A percentile compares a stretch with the other conserved stretches of the same genome.
phyloP scores from a whole-genome alignment of 2,329 filamentous ascomycete species.

The Leptosphaerulina australis region DNA sequence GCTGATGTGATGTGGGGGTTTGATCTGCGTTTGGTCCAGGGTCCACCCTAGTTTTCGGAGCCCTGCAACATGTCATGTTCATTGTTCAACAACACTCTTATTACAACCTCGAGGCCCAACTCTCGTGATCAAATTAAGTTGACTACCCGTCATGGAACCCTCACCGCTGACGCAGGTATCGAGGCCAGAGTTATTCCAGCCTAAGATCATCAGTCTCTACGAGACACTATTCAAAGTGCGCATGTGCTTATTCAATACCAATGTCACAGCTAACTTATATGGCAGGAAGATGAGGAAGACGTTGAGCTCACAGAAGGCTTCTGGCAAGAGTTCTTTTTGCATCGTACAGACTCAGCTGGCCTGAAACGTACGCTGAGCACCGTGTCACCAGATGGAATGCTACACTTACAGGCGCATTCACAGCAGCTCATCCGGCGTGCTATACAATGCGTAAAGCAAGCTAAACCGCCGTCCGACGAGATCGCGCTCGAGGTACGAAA shows the following conservation, averaged over 20 bases:
- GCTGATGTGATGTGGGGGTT: conserved; percentile 14
- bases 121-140: not conserved
- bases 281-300: conserved; percentile 62
- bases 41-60: conserved; percentile 12
- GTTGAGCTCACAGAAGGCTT: conserved; percentile 83
- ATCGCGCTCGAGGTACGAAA: conserved; percentile 82
- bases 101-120: conserved; percentile 6
- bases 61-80: conserved; percentile 15
- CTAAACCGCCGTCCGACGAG: conserved; percentile 66
- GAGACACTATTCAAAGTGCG: conserved; percentile 73
- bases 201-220: conserved; percentile 92
- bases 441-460: conserved; percentile 69
- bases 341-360: conserved; percentile 75
- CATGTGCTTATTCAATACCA: not conserved
- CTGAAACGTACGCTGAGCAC: conserved; percentile 72
- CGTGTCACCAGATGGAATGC: conserved; percentile 74
- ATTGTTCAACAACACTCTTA: conserved; percentile 8
- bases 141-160: conserved; percentile 68
- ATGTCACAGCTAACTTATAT: conserved; percentile 22
- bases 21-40: conserved; percentile 13
- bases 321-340: conserved; percentile 94
- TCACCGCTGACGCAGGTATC: conserved; percentile 93
- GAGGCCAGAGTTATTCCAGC: conserved; percentile 87
- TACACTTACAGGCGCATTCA: conserved; percentile 75
- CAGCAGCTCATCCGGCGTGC: conserved; percentile 79